Percentiles rank a stretch among this genome's conserved stretches.
Conservation (phyloP, 2,329 filamentous ascomycete species). For the Neofusicoccum sp. region DNA sequence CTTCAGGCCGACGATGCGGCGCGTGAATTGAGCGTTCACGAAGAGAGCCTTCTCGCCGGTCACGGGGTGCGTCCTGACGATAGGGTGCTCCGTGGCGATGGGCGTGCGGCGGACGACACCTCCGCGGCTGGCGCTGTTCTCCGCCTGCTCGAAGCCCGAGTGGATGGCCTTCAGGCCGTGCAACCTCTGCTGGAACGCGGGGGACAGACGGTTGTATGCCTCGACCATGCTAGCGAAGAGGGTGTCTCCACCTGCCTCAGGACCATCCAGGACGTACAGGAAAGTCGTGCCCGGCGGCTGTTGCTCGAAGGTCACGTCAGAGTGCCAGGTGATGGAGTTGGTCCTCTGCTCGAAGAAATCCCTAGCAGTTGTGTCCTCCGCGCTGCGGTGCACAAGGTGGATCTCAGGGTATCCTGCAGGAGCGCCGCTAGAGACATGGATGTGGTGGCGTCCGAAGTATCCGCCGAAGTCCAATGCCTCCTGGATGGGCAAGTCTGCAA, state of each 20-base stretch:
- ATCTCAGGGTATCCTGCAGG: slow-evolving; percentile 72
- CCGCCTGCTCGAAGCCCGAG: slow-evolving; percentile 77
- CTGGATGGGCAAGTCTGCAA: slow-evolving; percentile 63
- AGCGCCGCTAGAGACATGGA: slow-evolving; percentile 75
- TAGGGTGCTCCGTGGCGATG: slow-evolving; percentile 69
- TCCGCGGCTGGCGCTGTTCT: slow-evolving; percentile 63
- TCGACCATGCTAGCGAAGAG: slow-evolving; percentile 76
- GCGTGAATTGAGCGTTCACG: slow-evolving; percentile 82
- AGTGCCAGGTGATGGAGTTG: slow-evolving; percentile 85
- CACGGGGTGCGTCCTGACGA: slow-evolving; percentile 74
- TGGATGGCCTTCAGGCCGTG: slow-evolving; percentile 80
- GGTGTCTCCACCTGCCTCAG: slow-evolving; percentile 78
- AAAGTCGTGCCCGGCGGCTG: slow-evolving; percentile 91
- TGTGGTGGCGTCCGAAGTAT: slow-evolving; percentile 80
- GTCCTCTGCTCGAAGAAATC: slow-evolving; percentile 68
- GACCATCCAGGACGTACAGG: slow-evolving; percentile 81
- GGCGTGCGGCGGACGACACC: slow-evolving; percentile 74
- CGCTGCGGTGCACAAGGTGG: slow-evolving; percentile 74
- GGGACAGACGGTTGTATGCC: slow-evolving; percentile 78
- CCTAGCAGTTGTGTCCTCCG: slow-evolving; percentile 59
- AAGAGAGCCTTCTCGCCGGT: slow-evolving; percentile 83
- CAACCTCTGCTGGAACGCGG: slow-evolving; percentile 73
- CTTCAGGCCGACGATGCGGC: slow-evolving; percentile 77
- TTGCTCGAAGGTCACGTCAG: slow-evolving; percentile 81
- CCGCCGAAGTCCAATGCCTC: slow-evolving; percentile 67